These are phyloP conservation scores for Lineolata rhizophorae DNA, from an alignment of 495 filamentous ascomycete species.

Conservation along the genomic window DNA sequence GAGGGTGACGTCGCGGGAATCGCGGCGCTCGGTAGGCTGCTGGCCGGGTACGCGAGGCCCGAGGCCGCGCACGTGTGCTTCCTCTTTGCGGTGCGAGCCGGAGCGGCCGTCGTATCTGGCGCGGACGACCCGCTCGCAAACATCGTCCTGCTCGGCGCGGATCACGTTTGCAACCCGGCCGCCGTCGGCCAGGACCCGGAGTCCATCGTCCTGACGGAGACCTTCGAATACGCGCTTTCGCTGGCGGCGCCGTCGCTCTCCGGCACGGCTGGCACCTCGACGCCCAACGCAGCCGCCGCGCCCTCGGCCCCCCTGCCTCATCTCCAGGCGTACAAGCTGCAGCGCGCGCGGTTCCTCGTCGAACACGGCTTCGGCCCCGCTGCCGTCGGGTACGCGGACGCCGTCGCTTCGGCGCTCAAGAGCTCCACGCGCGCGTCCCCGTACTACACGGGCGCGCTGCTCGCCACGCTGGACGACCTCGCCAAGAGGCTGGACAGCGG, in stretches of 20 bases:
- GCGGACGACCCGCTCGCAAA: slow-evolving; percentile 60
- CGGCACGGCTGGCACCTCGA: too few relatives aligned
- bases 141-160: slow-evolving; percentile 65
- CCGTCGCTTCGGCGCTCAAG: slow-evolving; percentile 56
- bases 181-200: slow-evolving; percentile 60
- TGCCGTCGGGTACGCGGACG: slow-evolving; percentile 80
- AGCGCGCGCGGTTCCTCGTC: slow-evolving; percentile 63
- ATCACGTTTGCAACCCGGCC: slow-evolving; percentile 43
- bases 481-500: too few relatives aligned
- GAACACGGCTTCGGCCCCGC: slow-evolving; percentile 64
- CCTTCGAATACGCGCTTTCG: slow-evolving; percentile 70
- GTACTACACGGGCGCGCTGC: slow-evolving; percentile 58
- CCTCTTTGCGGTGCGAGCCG: slow-evolving; percentile 34
- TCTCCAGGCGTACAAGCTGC: slow-evolving; percentile 68
- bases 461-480: slow-evolving; percentile 60
- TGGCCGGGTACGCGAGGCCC: slow-evolving; percentile 67
- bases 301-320: slow-evolving; percentile 45
- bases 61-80: slow-evolving; percentile 87
- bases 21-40: slow-evolving; percentile 55
- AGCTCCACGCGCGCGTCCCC: slow-evolving; percentile 62
- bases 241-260: slow-evolving; percentile 16
- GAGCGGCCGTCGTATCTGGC: slow-evolving; percentile 45
- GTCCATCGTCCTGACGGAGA: slow-evolving; percentile 67
- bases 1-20: slow-evolving; percentile 55
- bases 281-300: too few relatives aligned